Base-by-base conservation (phyloP, 306 rosid genomes). In the Crataegus laevigata region DNA sequence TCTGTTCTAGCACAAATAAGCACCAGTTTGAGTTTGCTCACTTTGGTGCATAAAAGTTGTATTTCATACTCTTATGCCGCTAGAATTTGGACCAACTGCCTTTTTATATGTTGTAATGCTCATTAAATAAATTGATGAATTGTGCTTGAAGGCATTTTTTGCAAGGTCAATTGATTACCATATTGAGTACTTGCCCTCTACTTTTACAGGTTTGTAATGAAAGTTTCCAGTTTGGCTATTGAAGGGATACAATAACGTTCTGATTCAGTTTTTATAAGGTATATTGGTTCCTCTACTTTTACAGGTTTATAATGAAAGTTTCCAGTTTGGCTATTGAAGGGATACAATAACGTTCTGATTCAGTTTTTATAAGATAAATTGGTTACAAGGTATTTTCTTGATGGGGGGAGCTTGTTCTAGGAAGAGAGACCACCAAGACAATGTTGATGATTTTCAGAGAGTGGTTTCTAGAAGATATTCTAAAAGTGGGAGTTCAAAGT, bases 371-470 rank as follows among this genome's bases (percentile, higher is more conserved):
- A 82, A 71, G 74, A 68, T 57, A 28, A 75, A 78, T 84, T 87
- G 86, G 76, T 78, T 79, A 32, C 76, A 13, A 69, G 77, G 72
- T 66, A 87, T 76, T 77, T 84, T 34, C 71, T 67, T 76, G 43
- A 94, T 94, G 98, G 98, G 98, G 78, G 96, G 98, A 73, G 97
- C 90, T 71, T 94, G 97, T 82, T 94, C 98, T 73, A 89, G 92
- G 92, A 94, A 90, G 91, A 89, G 88, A 71, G 76, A 71, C 67
- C 87, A 82, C n/a, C 84, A 12, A 60, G 89, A 85, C 66, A 72
- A 68, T 60, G 97, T 85, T 68, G 89, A 89, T 63, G 50, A 69
- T 79, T 70, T 82, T 51, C 67, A 28, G 22, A 81, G 84, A 59
- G 96, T 90, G 61, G 30, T 81, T 61, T 80, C 91, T 43, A 77